Base-by-base conservation (phyloP, 805 yeast species). In the Lachancea waltii region DNA sequence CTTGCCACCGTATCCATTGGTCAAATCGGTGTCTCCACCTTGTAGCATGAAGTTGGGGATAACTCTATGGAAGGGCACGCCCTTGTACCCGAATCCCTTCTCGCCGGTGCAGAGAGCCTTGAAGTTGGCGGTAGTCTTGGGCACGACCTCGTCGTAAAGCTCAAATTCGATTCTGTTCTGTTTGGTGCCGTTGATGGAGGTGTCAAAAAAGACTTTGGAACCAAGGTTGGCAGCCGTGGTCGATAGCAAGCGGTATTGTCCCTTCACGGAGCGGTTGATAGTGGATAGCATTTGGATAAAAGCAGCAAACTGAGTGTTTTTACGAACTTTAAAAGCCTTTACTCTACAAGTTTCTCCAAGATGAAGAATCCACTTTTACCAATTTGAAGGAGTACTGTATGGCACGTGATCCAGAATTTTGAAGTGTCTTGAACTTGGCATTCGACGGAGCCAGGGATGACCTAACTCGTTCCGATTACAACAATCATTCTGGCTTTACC, bases 41-140 rank as follows among this genome's bases (percentile, higher is more conserved):
- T 89, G 97, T 63, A 90, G 73, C 97, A 89, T 89, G 74, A 89
- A 89, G 65, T 83, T 79, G 50, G 95, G 95, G 55, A 86, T 85
- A 50, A 86, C 85, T 72, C 95, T 81, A 80, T 86, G 95, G 86
- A 87, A 86, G 50, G 79, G 71, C 35, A 94, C 84, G 56, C 73
- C 75, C 62, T 80, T 79, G 77, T 80, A 87, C 44, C 95, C 95
- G 57, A 70, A 84, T 0, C 69, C 95, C 73, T 85, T 82, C 72
- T 85, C 95, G 54, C 96, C 95, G 47, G 95, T 81, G 62, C 82
- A 76, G 53, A 81, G 65, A 41, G 87, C 86, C 70, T 84, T 75
- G 75, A 81, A 81, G 67, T 81, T 81, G 65, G 79, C 86, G 51
- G 84, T 72, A 36, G 89, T 81, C 73, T 81, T 81, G 65, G 90